Conservation (phyloP, 2,329 filamentous ascomycete species). For the Sphaerulina vaccinii region DNA sequence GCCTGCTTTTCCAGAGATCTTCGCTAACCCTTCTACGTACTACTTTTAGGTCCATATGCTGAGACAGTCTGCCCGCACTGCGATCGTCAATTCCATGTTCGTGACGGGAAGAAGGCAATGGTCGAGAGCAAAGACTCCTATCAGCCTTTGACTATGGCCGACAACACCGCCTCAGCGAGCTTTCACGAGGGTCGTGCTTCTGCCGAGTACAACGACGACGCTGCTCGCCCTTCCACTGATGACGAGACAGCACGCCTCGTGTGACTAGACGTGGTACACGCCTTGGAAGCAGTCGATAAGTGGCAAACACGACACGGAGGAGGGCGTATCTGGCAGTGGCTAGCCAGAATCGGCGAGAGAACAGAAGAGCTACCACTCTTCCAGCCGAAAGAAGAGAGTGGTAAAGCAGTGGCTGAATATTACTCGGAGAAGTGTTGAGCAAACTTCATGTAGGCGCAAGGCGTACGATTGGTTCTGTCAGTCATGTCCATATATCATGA, state of each 20-base stretch:
- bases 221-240: constrained; percentile 1
- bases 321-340: background rate
- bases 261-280: background rate
- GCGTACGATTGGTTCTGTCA: too few species aligned
- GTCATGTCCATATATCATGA: too few species aligned
- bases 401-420: background rate
- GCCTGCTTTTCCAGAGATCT: too few species aligned
- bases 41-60: background rate
- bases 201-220: background rate
- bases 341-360: background rate
- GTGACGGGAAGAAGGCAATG: background rate
- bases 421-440: background rate
- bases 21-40: too few species aligned
- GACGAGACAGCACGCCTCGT: constrained; percentile 4
- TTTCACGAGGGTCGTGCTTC: background rate
- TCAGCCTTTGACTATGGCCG: background rate
- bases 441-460: background rate
- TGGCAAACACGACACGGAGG: background rate
- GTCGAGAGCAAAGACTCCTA: background rate
- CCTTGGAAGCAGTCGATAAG: background rate
- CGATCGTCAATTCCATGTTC: background rate
- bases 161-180: background rate
- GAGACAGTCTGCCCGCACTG: constrained; percentile 1
- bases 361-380: background rate
- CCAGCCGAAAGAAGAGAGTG: background rate